phyloP scores from a whole-genome alignment of 106 monocot species.

The Phalaenopsis equestris region DNA sequence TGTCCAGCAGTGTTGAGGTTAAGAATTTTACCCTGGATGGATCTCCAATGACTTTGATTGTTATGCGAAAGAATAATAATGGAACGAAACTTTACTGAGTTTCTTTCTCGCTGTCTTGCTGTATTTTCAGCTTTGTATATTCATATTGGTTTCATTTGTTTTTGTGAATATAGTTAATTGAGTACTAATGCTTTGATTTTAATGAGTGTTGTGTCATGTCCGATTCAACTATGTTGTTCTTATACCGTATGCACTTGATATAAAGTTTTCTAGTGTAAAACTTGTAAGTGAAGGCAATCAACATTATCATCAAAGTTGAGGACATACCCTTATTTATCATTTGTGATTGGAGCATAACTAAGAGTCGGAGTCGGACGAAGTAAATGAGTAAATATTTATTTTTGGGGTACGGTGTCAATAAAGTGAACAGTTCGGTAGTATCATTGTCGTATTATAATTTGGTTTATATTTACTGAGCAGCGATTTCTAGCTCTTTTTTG shows the following conservation, averaged over 20 bases:
- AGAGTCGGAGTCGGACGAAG: not conserved
- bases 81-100: not conserved
- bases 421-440: not conserved
- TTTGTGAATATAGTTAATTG: not conserved
- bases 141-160: conserved; percentile 2
- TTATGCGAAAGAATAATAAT: conserved; percentile 28
- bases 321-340: not conserved
- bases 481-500: not conserved
- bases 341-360: not conserved
- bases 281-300: not conserved
- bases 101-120: not conserved
- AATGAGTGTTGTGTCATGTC: not conserved
- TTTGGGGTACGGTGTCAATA: not conserved
- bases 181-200: not conserved
- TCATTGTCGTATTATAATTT: not conserved
- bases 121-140: conserved; percentile 1
- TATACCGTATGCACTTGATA: not conserved
- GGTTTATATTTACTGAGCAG: not conserved
- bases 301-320: not conserved
- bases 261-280: not conserved
- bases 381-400: not conserved
- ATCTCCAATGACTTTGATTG: conserved; percentile 33
- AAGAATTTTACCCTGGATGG: conserved; percentile 44
- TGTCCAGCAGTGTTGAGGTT: conserved; percentile 28
- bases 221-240: not conserved